Evolutionary conservation across 2,329 filamentous ascomycete species (phyloP), one percentile per base, ranked within the genome.

Genomic region (Calonectria hongkongensis): DNA sequence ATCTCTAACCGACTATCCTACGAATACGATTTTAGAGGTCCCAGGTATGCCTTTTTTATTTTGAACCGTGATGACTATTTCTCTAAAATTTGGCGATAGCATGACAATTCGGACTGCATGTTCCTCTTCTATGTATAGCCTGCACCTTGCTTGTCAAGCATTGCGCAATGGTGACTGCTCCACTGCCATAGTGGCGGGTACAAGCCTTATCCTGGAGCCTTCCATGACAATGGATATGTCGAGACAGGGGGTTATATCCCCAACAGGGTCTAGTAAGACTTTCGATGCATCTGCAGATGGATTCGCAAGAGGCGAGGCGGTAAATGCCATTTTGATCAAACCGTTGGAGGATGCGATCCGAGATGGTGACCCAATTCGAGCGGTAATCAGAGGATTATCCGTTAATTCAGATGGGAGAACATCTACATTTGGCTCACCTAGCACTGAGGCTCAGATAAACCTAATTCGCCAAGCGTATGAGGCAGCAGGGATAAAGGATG

Each of bases 291-390:
- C 27, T 84, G 74, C 68, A 79, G 81, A 85, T 74, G 79, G 79
- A 4, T 93, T 92, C 77, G 89, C 86, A 0, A 86, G 90, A 15
- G 91, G 89, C 1, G 91, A 93, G 75, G 91, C 89, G 0, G 82
- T 88, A 16, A 89, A 85, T 0, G 84, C 88, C 10, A 78, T 92
- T 1, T 79, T 91, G 2, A 73, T 93, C 2, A 92, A 92, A 80
- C 85, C 84, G 0, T 82, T 92, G 0, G 81, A 83, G 1, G 85
- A 89, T 72, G 91, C 90, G 0, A 75, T 92, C 3, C 79, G 81
- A 12, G 87, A 89, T 71, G 87, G 87, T 2, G 88, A 92, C 72
- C 86, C 84, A 0, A 87, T 90, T 47, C 41, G 51, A 8, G 51
- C 8, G 12, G 51, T 56, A 2, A 56, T 56, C 2, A 30, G 48